Percentiles rank a stretch among this genome's conserved stretches.
phyloP scores from a whole-genome alignment of 2,329 filamentous ascomycete genomes.

The Cladophialophora psammophila region DNA sequence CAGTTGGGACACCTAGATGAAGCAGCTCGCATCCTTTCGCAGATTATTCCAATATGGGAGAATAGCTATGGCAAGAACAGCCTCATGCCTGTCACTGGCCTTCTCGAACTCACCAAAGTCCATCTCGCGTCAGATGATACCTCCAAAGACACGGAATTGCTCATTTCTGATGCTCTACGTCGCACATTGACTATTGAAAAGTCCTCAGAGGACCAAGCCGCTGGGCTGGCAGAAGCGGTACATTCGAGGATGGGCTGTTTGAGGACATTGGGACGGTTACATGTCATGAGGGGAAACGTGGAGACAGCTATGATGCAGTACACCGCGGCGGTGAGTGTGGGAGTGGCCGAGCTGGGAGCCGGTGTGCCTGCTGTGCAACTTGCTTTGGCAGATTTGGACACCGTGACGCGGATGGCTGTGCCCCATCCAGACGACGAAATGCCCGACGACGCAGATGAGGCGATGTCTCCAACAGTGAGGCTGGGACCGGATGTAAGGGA shows the following conservation, averaged over 20 bases:
- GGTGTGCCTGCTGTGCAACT: conserved; percentile 23
- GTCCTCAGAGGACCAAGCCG: not conserved
- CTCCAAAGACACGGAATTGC: conserved; percentile 10
- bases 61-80: conserved; percentile 9
- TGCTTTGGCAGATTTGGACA: conserved; percentile 24
- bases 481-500: not conserved
- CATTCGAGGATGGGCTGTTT: conserved; percentile 26
- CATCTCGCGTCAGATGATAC: conserved; percentile 11
- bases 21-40: conserved; percentile 11
- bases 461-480: not conserved
- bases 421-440: not conserved
- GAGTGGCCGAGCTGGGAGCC: conserved; percentile 22
- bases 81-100: conserved; percentile 25
- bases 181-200: conserved; percentile 19
- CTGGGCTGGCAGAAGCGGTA: not conserved
- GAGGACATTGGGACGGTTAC: conserved; percentile 26
- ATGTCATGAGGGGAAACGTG: conserved; percentile 20
- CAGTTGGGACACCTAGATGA: conserved; percentile 21
- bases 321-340: conserved; percentile 17
- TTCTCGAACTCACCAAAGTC: conserved; percentile 28
- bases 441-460: not conserved
- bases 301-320: conserved; percentile 26
- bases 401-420: conserved; percentile 10
- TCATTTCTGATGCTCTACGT: conserved; percentile 17
- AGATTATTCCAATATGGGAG: conserved; percentile 19